Conservation (phyloP, 495 filamentous ascomycete species). For the Penicillium lividum region DNA sequence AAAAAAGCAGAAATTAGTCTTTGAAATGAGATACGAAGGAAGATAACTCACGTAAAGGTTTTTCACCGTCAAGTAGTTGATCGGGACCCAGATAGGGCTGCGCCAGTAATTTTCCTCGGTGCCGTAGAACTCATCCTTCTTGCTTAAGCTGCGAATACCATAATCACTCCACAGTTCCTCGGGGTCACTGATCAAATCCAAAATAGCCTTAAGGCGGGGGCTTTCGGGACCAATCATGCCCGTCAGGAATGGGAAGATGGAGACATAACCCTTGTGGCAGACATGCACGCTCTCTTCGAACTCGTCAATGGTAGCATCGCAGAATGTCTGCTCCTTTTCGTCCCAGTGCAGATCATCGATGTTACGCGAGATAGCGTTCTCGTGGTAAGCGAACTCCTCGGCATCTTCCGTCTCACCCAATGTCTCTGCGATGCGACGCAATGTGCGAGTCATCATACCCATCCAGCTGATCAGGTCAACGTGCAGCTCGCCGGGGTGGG, state of each 20-base stretch:
- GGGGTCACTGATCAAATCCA: constrained; percentile 77
- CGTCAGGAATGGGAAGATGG: constrained; percentile 88
- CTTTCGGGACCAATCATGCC: constrained; percentile 74
- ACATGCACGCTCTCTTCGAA: constrained; percentile 88
- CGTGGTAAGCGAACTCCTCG: constrained; percentile 66
- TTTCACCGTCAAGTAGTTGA: constrained; percentile 87
- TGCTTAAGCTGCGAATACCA: constrained; percentile 85
- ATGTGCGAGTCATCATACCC: constrained; percentile 84
- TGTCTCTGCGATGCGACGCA: constrained; percentile 73
- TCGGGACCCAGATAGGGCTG: constrained; percentile 94
- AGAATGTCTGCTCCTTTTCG: constrained; percentile 75
- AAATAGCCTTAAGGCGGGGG: constrained; percentile 66
- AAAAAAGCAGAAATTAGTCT: constrained; percentile 20
- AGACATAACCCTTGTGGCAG: constrained; percentile 96
- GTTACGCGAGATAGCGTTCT: constrained; percentile 80
- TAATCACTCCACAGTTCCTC: constrained; percentile 84
- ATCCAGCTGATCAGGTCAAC: constrained; percentile 96
- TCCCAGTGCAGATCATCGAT: constrained; percentile 95
- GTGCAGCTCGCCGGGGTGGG: constrained; percentile 97
- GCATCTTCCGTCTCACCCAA: constrained; percentile 75
- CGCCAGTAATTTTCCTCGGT: constrained; percentile 97
- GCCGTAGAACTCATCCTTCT: constrained; percentile 77
- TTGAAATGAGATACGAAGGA: not conserved
- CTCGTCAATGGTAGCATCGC: constrained; percentile 93
- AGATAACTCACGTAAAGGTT: constrained; percentile 71